Base-by-base conservation (phyloP, 2,329 filamentous ascomycete species). In the Trichoderma sp. region DNA sequence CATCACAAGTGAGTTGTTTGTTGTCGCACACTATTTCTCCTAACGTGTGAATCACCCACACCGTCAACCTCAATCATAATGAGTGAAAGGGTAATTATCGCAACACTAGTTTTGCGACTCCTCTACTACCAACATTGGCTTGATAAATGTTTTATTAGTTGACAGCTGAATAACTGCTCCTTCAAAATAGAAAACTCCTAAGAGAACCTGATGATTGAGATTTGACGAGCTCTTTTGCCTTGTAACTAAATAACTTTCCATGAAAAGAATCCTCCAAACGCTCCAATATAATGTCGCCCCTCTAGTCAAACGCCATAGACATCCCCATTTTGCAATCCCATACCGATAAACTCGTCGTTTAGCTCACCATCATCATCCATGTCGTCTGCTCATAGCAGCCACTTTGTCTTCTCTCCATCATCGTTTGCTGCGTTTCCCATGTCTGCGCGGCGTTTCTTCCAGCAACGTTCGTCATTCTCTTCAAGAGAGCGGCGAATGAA, bases 201-300 rank as follows among this genome's bases (percentile, higher is more conserved):
- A n/a, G 0, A 45, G 7, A 9, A n/a, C 6, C 3, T 45, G 7
- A 45, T n/a, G 7, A 45, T 0, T 9, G 41, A 45, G 7, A 0
- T 18, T 18, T n/a, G 7, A 3, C 38, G 16, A 45, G 7, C 41
- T 45, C 41, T 45, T 45, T 8, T 45, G 16, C 18, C 1, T 45
- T 45, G 16, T 45, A 45, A 2, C 41, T 45, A 1, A 45, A 45
- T 45, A 1, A 18, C 16, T 8, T 18, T 6, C 38, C 7, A 7
- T 0, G 3, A 18, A 45, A 3, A 45, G 3, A 45, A 45, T 18
- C 16, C 38, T 45, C 38, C 16, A 16, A 45, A 9, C 16, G 7
- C 41, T 9, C 16, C 41, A 45, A n/a, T n/a, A 1, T 4, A 4
- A 45, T 45, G 7, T 9, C 16, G 41, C 41, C 1, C 9, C n/a